Base-by-base conservation (phyloP, 2,329 filamentous ascomycete genomes). In the Curvularia spicifera region DNA sequence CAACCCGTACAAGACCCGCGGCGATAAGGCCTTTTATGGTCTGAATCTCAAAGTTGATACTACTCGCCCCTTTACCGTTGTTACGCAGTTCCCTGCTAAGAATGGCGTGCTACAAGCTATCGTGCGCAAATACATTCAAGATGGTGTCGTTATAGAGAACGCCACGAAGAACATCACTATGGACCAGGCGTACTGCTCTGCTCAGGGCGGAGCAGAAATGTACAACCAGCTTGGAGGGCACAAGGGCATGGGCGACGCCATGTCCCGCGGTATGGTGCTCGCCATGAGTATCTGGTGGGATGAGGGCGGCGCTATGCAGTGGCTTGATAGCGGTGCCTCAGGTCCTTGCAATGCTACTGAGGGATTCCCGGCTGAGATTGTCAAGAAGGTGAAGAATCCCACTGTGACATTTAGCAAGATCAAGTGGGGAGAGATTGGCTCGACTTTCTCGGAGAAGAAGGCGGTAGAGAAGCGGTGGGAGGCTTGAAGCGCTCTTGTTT, bases 11-110 rank as follows among this genome's bases (percentile, higher is more conserved):
- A 59, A 59, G 29, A 53, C 56, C 18, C 54, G 59, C 29, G 61
- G 57, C 10, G 70, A 64, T 26, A 69, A 68, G 51, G 51, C 62
- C 42, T 75, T 65, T 63, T 76, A 76, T 47, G 70, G 68, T 9
- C 61, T 54, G 12, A 56, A 62, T 28, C 60, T 68, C 26, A 87
- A 78, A 50, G 78, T 90, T 65, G 84, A 89, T 72, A 87, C 86
- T 53, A 82, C 75, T 61, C 79, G 81, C 71, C 83, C 84, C 67
- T 75, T 89, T 66, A 89, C 87, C 8, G 86, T 90, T 24, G 84
- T 89, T 56, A 90, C 87, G 9, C 87, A 89, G 74, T 90, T 90
- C 79, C 76, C 86, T 65, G 85, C 84, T 53, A 85, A 82, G 49
- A 73, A 80, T 58, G 86, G 87, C 56, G 76, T 78, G 9, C 84